A percentile compares a stretch with the other conserved stretches of the same genome.
Conservation (phyloP, 768 basidiomycete genomes). For the Leccinum rimulosum region DNA sequence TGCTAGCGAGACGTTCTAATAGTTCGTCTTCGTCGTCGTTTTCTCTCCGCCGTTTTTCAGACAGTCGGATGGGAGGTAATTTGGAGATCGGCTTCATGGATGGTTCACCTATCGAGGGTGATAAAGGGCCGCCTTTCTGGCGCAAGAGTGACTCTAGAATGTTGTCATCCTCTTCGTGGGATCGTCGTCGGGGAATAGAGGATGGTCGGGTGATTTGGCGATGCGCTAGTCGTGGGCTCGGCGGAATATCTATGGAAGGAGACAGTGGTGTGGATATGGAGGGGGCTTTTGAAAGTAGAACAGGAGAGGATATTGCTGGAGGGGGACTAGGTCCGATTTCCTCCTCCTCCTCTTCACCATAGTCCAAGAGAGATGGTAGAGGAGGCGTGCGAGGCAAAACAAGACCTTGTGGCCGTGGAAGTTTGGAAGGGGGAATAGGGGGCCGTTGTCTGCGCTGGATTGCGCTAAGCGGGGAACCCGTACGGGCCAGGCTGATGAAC, state of each 20-base stretch:
- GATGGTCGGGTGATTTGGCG: constrained; percentile 37
- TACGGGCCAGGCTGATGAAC: constrained; percentile 28
- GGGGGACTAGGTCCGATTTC: constrained; percentile 24
- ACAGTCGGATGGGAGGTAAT: constrained; percentile 48
- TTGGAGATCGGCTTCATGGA: constrained; percentile 30
- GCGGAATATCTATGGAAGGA: constrained; percentile 34
- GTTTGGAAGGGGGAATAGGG: constrained; percentile 44
- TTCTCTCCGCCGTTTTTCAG: constrained; percentile 69
- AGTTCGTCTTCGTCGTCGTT: constrained; percentile 71
- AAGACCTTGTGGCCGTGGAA: constrained; percentile 42
- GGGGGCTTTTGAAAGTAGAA: constrained; percentile 11
- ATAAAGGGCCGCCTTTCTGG: constrained; percentile 34
- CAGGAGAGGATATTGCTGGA: constrained; percentile 12
- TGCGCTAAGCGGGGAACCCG: constrained; percentile 33
- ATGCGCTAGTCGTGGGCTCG: constrained; percentile 38
- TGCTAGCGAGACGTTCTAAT: constrained; percentile 57
- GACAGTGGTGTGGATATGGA: constrained; percentile 27
- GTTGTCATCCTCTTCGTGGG: constrained; percentile 50
- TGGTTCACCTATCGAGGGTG: constrained; percentile 34
- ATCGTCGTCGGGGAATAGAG: constrained; percentile 45
- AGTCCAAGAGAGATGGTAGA: constrained; percentile 68
- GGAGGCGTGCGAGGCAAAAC: constrained; percentile 48
- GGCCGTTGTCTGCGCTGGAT: constrained; percentile 61
- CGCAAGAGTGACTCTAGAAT: constrained; percentile 54
- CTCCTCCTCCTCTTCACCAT: constrained; percentile 62